Conservation (phyloP, 345 rosid genomes). For the Nasturtium officinale region DNA sequence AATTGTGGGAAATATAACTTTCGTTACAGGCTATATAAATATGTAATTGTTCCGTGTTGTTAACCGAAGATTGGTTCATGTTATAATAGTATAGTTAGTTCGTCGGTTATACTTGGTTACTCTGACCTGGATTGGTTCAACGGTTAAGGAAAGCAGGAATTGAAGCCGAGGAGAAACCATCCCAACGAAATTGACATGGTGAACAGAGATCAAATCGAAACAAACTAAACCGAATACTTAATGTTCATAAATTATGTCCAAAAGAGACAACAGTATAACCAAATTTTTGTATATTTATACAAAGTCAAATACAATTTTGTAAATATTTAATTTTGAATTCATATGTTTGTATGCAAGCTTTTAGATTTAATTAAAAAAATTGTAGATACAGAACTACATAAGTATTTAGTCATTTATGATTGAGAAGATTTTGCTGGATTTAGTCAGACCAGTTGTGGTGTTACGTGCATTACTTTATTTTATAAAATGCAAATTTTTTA, state of each 20-base stretch:
- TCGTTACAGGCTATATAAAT: too few relatives aligned
- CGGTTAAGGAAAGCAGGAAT: neutral
- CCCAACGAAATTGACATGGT: neutral
- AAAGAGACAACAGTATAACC: neutral
- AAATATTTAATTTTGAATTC: neutral
- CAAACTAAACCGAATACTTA: neutral
- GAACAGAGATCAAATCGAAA: neutral
- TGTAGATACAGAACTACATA: neutral
- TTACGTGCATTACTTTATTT: neutral
- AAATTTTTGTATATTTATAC: neutral
- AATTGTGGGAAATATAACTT: too few relatives aligned
- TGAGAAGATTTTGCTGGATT: neutral
- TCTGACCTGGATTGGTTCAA: neutral
- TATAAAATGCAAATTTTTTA: neutral
- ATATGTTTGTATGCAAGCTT: constrained; percentile 1
- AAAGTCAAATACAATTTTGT: neutral
- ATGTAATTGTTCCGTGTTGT: neutral
- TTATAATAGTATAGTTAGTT: constrained; percentile 3
- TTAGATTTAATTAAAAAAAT: neutral
- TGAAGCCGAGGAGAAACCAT: neutral
- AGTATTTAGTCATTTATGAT: neutral
- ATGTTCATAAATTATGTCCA: neutral
- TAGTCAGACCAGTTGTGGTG: neutral
- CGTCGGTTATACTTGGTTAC: neutral
- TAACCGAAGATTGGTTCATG: constrained; percentile 6